Percentiles rank a stretch among this genome's conserved stretches.
Conservation (phyloP, 805 yeast species). For the Cyberlindnera maclurae region DNA sequence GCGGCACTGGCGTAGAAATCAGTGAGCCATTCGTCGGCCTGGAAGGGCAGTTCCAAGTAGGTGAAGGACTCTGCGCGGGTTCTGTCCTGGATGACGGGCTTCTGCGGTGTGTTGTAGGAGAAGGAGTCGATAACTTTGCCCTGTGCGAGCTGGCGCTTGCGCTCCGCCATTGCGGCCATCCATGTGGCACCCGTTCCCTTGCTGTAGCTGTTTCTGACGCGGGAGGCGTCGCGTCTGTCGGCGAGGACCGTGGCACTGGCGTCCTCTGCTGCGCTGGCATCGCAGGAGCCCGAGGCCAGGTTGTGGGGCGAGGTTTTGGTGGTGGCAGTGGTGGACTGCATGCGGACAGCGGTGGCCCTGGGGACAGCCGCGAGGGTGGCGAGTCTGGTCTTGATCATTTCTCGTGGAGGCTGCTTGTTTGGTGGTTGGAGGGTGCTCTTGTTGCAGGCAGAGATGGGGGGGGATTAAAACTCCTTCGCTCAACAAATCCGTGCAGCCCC, state of each 20-base stretch:
- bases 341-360: not conserved
- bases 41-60: conserved; percentile 69
- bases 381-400: not conserved
- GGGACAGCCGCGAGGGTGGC: not conserved
- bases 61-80: conserved; percentile 74
- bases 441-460: no score
- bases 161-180: conserved; percentile 76
- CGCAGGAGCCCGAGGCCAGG: conserved; percentile 33
- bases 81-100: conserved; percentile 63
- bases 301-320: conserved; percentile 12
- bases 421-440: no score
- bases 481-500: no score
- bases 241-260: conserved; percentile 66
- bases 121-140: conserved; percentile 69
- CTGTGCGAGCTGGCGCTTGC: conserved; percentile 60
- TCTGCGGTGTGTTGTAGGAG: conserved; percentile 64
- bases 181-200: conserved; percentile 54
- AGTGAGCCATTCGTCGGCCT: conserved; percentile 72
- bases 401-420: no score
- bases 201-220: conserved; percentile 24
- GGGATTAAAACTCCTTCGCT: no score
- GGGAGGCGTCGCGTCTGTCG: conserved; percentile 48
- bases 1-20: conserved; percentile 86
- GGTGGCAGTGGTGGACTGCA: not conserved
- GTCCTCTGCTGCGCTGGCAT: conserved; percentile 61